Evolutionary conservation across 495 filamentous ascomycete species (phyloP).

Genomic region (Penicillium manginii): DNA sequence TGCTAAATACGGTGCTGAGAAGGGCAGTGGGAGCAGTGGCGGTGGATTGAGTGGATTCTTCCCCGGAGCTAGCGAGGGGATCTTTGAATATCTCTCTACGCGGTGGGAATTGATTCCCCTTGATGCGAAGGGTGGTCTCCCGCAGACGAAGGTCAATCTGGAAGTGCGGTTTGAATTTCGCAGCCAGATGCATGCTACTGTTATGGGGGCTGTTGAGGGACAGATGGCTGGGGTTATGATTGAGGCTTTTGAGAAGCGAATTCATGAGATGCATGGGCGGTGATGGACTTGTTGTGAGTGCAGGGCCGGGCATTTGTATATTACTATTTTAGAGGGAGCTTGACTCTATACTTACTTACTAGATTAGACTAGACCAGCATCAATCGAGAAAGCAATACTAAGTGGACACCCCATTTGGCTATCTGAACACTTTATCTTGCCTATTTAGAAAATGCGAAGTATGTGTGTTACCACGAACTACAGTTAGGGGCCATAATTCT

Average conservation of each 20-base stretch:
- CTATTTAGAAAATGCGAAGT: too few relatives aligned
- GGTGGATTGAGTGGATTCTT: slow-evolving; percentile 33
- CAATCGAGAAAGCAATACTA: too few relatives aligned
- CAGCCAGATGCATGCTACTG: slow-evolving; percentile 78
- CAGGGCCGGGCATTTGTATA: neutral
- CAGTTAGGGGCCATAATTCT: too few relatives aligned
- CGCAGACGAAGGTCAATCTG: slow-evolving; percentile 71
- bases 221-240: slow-evolving; percentile 88
- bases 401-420: too few relatives aligned
- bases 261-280: slow-evolving; percentile 55
- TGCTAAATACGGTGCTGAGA: slow-evolving; percentile 37
- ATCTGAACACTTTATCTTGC: too few relatives aligned
- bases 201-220: slow-evolving; percentile 79
- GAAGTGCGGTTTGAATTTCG: slow-evolving; percentile 78
- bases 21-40: neutral
- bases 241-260: slow-evolving; percentile 86
- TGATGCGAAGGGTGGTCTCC: slow-evolving; percentile 23
- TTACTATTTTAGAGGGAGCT: neutral
- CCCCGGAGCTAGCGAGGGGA: slow-evolving; percentile 49
- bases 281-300: neutral
- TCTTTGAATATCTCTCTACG: slow-evolving; percentile 79
- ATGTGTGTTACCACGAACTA: too few relatives aligned
- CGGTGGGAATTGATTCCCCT: slow-evolving; percentile 69
- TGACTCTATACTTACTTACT: too few relatives aligned
- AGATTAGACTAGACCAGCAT: too few relatives aligned